Conservation (phyloP, 208 protist genomes). For the Acanthamoeba sp. region DNA sequence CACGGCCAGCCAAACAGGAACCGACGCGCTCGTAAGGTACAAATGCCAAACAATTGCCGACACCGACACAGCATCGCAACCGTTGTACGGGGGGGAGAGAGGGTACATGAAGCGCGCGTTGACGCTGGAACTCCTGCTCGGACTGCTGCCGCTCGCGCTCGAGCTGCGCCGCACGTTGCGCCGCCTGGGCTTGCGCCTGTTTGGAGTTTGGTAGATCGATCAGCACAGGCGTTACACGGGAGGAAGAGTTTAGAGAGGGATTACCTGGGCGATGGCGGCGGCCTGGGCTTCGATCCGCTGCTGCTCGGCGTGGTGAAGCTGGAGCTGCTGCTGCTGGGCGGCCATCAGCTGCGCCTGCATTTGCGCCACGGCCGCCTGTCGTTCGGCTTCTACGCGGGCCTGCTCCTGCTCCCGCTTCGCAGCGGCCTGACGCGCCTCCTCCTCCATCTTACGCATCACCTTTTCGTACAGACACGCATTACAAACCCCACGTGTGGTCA, state of each 20-base stretch:
- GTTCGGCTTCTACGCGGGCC: background rate
- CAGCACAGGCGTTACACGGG: background rate
- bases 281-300: background rate
- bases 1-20: background rate
- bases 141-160: background rate
- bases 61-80: too few relatives aligned
- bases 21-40: background rate
- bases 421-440: background rate
- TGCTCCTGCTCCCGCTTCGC: conserved; percentile 12
- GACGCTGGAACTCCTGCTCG: conserved; percentile 7
- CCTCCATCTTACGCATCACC: conserved; percentile 40
- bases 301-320: conserved; percentile 38
- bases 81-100: too few relatives aligned
- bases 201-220: background rate
- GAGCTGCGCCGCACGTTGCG: background rate
- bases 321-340: conserved; percentile 28
- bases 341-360: conserved; percentile 35
- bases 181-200: background rate
- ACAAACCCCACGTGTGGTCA: too few relatives aligned
- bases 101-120: conserved; percentile 1
- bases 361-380: background rate
- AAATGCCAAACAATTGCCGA: too few relatives aligned
- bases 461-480: too few relatives aligned
- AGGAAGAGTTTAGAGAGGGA: background rate
- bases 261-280: background rate